Conservation (phyloP, 768 basidiomycete species). For the Suillus brevipes region DNA sequence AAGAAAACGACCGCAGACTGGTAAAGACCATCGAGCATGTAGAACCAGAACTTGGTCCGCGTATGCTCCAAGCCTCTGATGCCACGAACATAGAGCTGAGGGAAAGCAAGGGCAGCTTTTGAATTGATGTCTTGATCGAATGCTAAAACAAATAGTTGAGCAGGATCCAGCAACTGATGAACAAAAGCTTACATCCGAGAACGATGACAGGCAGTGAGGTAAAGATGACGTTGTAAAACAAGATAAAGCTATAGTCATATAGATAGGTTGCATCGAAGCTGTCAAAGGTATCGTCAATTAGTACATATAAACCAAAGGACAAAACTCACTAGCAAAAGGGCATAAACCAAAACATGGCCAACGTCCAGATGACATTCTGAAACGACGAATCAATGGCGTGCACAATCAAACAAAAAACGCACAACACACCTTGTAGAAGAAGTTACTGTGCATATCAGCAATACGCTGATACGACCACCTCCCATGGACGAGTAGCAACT, state of each 20-base stretch:
- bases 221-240: slow-evolving; percentile 90
- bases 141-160: slow-evolving; percentile 37
- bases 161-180: background rate
- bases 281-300: slow-evolving; percentile 20
- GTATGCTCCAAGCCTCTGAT: slow-evolving; percentile 95
- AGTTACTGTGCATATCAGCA: slow-evolving; percentile 96
- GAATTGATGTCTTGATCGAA: slow-evolving; percentile 97
- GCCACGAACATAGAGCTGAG: slow-evolving; percentile 93
- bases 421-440: slow-evolving; percentile 89
- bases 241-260: slow-evolving; percentile 92
- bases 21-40: slow-evolving; percentile 93
- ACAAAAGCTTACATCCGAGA: slow-evolving; percentile 67
- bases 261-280: slow-evolving; percentile 95
- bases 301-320: slow-evolving; percentile 7
- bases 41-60: slow-evolving; percentile 87
- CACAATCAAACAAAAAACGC: slow-evolving; percentile 1
- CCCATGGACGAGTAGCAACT: slow-evolving; percentile 90
- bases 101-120: slow-evolving; percentile 86
- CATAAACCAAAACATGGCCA: slow-evolving; percentile 92
- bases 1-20: slow-evolving; percentile 88
- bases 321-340: slow-evolving; percentile 75
- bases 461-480: slow-evolving; percentile 96
- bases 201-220: slow-evolving; percentile 91
- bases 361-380: slow-evolving; percentile 90
- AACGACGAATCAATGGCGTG: slow-evolving; percentile 12